A percentile compares a stretch with the other conserved stretches of the same genome.
These are phyloP conservation scores for Kwoniella shandongensis DNA, from an alignment of 768 basidiomycete genomes.

Conservation along the genomic window DNA sequence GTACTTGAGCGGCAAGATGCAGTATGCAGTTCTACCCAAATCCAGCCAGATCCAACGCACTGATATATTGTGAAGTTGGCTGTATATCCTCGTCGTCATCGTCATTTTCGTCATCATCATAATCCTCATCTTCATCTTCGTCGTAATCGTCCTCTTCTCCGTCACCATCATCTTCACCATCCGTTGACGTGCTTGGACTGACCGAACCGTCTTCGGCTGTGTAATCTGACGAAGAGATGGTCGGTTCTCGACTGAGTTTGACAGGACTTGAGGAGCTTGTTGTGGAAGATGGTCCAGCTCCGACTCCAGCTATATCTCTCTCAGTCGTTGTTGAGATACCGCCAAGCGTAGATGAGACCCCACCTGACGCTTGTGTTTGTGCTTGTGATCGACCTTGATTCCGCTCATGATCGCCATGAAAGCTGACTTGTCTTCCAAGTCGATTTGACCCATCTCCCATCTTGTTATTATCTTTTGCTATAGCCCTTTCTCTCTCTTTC, in stretches of 20 bases:
- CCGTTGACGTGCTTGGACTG: slow-evolving; percentile 4
- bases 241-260: slow-evolving; percentile 6
- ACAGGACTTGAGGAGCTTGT: slow-evolving; percentile 6
- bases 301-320: too few species aligned
- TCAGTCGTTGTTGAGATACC: too few species aligned
- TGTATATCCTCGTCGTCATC: slow-evolving; percentile 33
- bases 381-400: too few species aligned
- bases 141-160: slow-evolving; percentile 25
- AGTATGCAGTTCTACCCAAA: slow-evolving; percentile 17
- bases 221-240: slow-evolving; percentile 1
- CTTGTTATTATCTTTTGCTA: too few species aligned
- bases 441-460: not conserved
- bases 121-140: slow-evolving; percentile 35
- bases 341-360: too few species aligned
- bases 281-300: not conserved
- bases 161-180: slow-evolving; percentile 20
- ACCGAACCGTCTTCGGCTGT: not conserved
- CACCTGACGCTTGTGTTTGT: too few species aligned
- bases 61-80: slow-evolving; percentile 42
- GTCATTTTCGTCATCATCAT: slow-evolving; percentile 42
- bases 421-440: slow-evolving; percentile 16
- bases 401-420: slow-evolving; percentile 8
- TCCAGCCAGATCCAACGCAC: slow-evolving; percentile 46
- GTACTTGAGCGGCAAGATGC: slow-evolving; percentile 1
- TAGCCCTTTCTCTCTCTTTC: slow-evolving; percentile 3